Evolutionary conservation across 108 stramenopile species (phyloP).

Genomic region (Pseudonitzschia multiseries): DNA sequence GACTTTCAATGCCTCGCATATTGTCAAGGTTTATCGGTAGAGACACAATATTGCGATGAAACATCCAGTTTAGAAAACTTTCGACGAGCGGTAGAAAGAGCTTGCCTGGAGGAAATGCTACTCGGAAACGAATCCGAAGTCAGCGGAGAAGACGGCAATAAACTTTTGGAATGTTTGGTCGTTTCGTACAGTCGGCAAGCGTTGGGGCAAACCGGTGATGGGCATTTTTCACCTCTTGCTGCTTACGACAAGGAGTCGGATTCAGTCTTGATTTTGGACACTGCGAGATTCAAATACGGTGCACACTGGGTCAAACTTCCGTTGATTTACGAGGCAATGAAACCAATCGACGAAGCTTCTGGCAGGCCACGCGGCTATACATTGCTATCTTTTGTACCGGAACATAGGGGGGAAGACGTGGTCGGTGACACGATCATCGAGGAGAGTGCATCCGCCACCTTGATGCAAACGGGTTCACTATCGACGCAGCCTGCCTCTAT

Average conservation of each 20-base stretch:
- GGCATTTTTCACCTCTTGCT: constrained; percentile 94
- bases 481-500: constrained; percentile 54
- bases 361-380: constrained; percentile 79
- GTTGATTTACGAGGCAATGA: constrained; percentile 51
- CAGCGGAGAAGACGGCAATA: background rate
- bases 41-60: constrained; percentile 44
- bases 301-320: constrained; percentile 87
- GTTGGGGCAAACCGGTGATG: constrained; percentile 89
- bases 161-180: constrained; percentile 30
- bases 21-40: constrained; percentile 76
- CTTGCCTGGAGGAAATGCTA: constrained; percentile 45
- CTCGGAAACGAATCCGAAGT: background rate
- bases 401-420: background rate
- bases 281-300: constrained; percentile 90
- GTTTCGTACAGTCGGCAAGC: constrained; percentile 68
- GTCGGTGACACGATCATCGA: background rate
- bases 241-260: constrained; percentile 73
- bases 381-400: constrained; percentile 48
- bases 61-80: constrained; percentile 53
- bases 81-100: constrained; percentile 54
- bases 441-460: background rate
- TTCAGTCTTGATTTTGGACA: constrained; percentile 77
- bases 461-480: background rate
- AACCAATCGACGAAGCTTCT: constrained; percentile 75
- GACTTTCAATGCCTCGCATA: constrained; percentile 76